These are phyloP conservation scores for Psilocybe cyanescens DNA, from an alignment of 768 basidiomycete species.

Conservation along the genomic window DNA sequence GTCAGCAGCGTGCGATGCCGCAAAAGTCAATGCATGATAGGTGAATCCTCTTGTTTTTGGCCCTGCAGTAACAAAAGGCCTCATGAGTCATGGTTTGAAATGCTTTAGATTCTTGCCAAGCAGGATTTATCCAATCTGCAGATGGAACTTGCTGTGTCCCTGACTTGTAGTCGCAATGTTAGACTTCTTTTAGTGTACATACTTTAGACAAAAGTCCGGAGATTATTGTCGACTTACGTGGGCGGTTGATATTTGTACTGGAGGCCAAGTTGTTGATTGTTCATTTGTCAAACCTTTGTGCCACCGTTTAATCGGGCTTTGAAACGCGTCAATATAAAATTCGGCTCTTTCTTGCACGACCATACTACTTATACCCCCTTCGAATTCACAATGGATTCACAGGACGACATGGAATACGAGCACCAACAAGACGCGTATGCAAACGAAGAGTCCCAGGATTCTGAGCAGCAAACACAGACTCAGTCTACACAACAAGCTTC, in stretches of 20 bases:
- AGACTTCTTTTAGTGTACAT: background rate
- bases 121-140: slow-evolving; percentile 19
- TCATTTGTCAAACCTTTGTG: no score
- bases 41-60: slow-evolving; percentile 26
- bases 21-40: slow-evolving; percentile 38
- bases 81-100: background rate
- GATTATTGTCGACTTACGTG: background rate
- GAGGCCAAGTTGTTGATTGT: slow-evolving; percentile 1
- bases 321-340: slow-evolving; percentile 36
- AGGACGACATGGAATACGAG: slow-evolving; percentile 27
- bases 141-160: slow-evolving; percentile 22
- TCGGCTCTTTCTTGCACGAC: slow-evolving; percentile 10
- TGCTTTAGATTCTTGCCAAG: slow-evolving; percentile 20
- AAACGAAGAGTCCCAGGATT: slow-evolving; percentile 30
- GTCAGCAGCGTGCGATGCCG: slow-evolving; percentile 41
- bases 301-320: slow-evolving; percentile 28
- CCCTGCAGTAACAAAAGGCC: background rate
- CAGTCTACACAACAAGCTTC: slow-evolving; percentile 50
- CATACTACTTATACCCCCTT: slow-evolving; percentile 9
- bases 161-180: slow-evolving; percentile 5
- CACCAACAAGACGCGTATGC: slow-evolving; percentile 26
- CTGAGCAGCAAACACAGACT: slow-evolving; percentile 40
- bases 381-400: slow-evolving; percentile 21
- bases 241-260: background rate
- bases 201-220: background rate